Evolutionary conservation across 2,329 filamentous ascomycete species (phyloP).

Genomic region (Pseudogymnoascus destructans): DNA sequence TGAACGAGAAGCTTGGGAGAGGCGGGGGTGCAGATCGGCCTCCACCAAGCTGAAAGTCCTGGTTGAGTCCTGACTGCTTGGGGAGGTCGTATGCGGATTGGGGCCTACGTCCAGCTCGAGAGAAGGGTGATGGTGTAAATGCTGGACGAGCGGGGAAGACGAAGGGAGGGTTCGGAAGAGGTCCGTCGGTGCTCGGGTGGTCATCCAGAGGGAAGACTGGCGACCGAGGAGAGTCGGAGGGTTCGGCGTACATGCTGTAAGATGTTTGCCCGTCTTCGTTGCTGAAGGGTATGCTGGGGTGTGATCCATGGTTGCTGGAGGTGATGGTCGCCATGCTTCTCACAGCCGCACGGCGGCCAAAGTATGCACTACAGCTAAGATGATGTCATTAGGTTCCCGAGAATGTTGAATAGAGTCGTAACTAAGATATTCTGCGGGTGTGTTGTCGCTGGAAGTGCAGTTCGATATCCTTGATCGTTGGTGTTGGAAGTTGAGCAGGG

Average conservation of each 20-base stretch:
- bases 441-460: background rate
- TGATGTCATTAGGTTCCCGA: slow-evolving; percentile 12
- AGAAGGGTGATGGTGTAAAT: slow-evolving; percentile 35
- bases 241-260: slow-evolving; percentile 8
- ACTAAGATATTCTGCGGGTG: background rate
- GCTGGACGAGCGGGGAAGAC: slow-evolving; percentile 44
- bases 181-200: slow-evolving; percentile 18
- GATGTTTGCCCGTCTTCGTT: slow-evolving; percentile 1
- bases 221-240: slow-evolving; percentile 9
- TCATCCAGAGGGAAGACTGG: slow-evolving; percentile 6
- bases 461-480: background rate
- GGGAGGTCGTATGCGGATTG: slow-evolving; percentile 28
- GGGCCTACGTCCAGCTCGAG: slow-evolving; percentile 38
- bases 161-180: slow-evolving; percentile 50
- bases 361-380: slow-evolving; percentile 6
- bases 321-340: slow-evolving; percentile 13
- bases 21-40: slow-evolving; percentile 18
- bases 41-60: slow-evolving; percentile 16
- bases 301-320: slow-evolving; percentile 9
- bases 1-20: slow-evolving; percentile 25
- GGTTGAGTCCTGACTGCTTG: slow-evolving; percentile 3
- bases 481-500: slow-evolving; percentile 5
- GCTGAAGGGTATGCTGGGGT: slow-evolving; percentile 11
- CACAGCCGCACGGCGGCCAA: slow-evolving; percentile 13
- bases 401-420: background rate